phyloP scores from a whole-genome alignment of 2,329 filamentous ascomycete species.

The Colletotrichum phormii region DNA sequence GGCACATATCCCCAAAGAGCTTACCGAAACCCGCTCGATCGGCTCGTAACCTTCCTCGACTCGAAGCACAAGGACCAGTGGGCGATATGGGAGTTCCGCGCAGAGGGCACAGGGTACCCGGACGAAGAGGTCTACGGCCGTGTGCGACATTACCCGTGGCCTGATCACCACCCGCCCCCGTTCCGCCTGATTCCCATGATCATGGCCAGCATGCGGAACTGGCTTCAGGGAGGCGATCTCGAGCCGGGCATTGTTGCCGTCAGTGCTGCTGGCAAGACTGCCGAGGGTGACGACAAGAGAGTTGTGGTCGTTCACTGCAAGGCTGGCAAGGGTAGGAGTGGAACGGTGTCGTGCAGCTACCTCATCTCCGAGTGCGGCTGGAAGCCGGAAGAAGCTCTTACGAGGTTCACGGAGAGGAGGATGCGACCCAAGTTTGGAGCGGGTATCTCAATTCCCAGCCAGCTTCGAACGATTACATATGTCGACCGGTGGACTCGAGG shows the following conservation, averaged over 20 bases:
- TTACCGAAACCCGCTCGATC: constrained; percentile 92
- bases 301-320: constrained; percentile 97
- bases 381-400: constrained; percentile 64
- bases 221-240: constrained; percentile 71
- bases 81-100: constrained; percentile 98
- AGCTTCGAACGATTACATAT: constrained; percentile 88
- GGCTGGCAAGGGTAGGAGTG: constrained; percentile 93
- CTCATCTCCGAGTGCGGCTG: constrained; percentile 86
- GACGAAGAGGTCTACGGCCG: constrained; percentile 88
- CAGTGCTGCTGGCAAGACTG: constrained; percentile 35
- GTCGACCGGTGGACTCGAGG: constrained; percentile 85
- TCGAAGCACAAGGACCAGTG: constrained; percentile 84
- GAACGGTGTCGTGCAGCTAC: constrained; percentile 88
- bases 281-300: constrained; percentile 54
- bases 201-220: constrained; percentile 92
- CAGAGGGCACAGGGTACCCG: constrained; percentile 95
- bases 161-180: constrained; percentile 96
- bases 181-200: constrained; percentile 90
- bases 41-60: constrained; percentile 89
- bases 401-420: constrained; percentile 78
- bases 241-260: constrained; percentile 30
- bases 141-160: constrained; percentile 93
- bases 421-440: constrained; percentile 92
- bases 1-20: constrained; percentile 90
- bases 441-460: constrained; percentile 93